These are phyloP conservation scores for Penicillium goetzii DNA, from an alignment of 495 filamentous ascomycete species.

Conservation along the genomic window DNA sequence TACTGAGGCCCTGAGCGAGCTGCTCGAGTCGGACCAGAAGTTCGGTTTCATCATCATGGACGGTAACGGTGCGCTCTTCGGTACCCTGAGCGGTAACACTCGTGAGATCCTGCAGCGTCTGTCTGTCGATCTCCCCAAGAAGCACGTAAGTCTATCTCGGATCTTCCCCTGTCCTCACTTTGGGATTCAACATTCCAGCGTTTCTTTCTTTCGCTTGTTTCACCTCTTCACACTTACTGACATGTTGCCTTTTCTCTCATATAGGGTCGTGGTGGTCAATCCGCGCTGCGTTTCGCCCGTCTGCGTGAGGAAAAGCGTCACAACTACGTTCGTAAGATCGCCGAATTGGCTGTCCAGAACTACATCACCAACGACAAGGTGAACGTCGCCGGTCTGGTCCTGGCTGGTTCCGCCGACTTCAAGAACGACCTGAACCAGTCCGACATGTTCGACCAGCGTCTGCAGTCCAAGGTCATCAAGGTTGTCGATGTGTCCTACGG, in stretches of 20 bases:
- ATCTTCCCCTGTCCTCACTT: neutral
- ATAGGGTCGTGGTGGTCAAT: slow-evolving; percentile 94
- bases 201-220: neutral
- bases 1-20: slow-evolving; percentile 92
- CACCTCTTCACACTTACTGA: neutral
- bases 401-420: slow-evolving; percentile 98
- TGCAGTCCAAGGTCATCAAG: slow-evolving; percentile 96
- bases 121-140: slow-evolving; percentile 95
- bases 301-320: slow-evolving; percentile 99
- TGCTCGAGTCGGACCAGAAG: slow-evolving; percentile 97
- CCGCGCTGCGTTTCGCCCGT: slow-evolving; percentile 97
- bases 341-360: slow-evolving; percentile 95
- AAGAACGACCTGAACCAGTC: slow-evolving; percentile 98
- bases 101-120: slow-evolving; percentile 97
- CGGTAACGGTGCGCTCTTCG: slow-evolving; percentile 95
- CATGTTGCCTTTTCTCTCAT: neutral
- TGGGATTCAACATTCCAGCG: neutral
- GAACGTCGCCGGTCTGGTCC: slow-evolving; percentile 91
- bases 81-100: slow-evolving; percentile 94
- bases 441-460: slow-evolving; percentile 91
- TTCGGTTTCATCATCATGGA: slow-evolving; percentile 99
- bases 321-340: slow-evolving; percentile 99
- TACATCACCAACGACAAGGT: slow-evolving; percentile 98
- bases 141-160: slow-evolving; percentile 61
- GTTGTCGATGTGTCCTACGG: slow-evolving; percentile 98